Base-by-base conservation (phyloP, 2,329 filamentous ascomycete species). In the Botrytis pseudocinerea region DNA sequence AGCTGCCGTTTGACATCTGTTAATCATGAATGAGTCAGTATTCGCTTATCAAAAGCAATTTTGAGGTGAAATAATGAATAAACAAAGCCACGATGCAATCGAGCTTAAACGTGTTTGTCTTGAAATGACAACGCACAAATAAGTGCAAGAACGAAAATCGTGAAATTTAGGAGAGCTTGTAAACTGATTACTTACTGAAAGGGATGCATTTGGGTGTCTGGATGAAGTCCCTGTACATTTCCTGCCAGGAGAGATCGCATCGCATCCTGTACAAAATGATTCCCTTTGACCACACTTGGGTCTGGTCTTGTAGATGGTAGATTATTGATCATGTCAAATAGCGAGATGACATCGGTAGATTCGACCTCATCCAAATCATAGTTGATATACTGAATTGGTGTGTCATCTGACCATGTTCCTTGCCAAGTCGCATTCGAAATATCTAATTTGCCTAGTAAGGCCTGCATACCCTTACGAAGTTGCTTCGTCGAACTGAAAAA, bases 261-360 rank as follows among this genome's bases (percentile, higher is more conserved):
- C 0, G 87, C 85, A 40, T 86, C 83, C 65, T 84, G 85, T 1
- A 85, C 83, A 73, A 89, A 86, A 0, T 82, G 80, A 72, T 90
- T n/a, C 8, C 51, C 87, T 0, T 78, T 74, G 12, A 92, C 83
- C 0, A 78, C 76, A 0, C 84, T 82, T 0, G 85, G 83, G n/a
- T 82, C 79, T 2, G 93, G 92, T 3, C 83, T 80, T 0, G 93
- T 93, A 0, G 92, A 93, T 0, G 91, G 89, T 1, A 95, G 85
- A 4, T 83, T 88, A 80, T 95, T 95, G 84, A 95, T 95, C 64
- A 94, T 83, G 42, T 90, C 86, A 65, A 93, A 88, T 0, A 95
- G 82, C 0, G 91, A 91, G 2, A 83, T 79, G 16, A 85, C 81
- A 28, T 87, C 82, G 18, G 42, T 28, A 2, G 10, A 32, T 16